phyloP scores from a whole-genome alignment of 2,329 filamentous ascomycete genomes.

The Ophiocordyceps sinensis region DNA sequence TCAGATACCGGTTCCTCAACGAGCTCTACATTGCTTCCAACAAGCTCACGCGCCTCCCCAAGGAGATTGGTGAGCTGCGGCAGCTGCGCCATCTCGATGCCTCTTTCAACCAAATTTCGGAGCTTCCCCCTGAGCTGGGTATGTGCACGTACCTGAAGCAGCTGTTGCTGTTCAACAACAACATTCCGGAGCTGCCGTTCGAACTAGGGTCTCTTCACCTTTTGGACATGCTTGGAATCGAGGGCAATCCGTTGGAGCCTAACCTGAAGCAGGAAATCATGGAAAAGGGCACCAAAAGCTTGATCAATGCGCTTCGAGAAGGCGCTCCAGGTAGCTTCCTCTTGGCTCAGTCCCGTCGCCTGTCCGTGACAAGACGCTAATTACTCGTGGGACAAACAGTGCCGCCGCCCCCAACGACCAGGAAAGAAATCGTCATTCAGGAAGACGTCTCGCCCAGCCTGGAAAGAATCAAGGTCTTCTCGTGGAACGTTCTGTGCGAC shows the following conservation, averaged over 20 bases:
- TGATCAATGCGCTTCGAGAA: conserved; percentile 74
- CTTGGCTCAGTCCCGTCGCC: neutral
- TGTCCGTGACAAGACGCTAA: neutral
- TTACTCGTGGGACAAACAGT: conserved; percentile 30
- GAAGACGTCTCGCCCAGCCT: conserved; percentile 43
- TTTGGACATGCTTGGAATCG: conserved; percentile 77
- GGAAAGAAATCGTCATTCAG: conserved; percentile 67
- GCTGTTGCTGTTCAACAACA: conserved; percentile 80
- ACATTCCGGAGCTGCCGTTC: conserved; percentile 65
- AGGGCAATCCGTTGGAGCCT: conserved; percentile 74
- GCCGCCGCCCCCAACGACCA: conserved; percentile 59
- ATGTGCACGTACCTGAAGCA: conserved; percentile 91
- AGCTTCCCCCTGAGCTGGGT: conserved; percentile 79
- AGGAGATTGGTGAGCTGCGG: conserved; percentile 68
- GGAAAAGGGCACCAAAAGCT: conserved; percentile 72
- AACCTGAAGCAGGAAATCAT: conserved; percentile 69
- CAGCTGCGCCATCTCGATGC: conserved; percentile 73
- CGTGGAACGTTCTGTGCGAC: conserved; percentile 93
- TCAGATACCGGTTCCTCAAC: conserved; percentile 77
- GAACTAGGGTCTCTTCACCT: conserved; percentile 83
- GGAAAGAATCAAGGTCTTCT: conserved; percentile 72
- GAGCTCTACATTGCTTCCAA: conserved; percentile 93
- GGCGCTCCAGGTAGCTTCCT: conserved; percentile 58
- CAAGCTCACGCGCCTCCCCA: conserved; percentile 66
- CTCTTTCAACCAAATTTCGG: conserved; percentile 72